phyloP scores from a whole-genome alignment of 306 rosid species.

The Vigna mungo region DNA sequence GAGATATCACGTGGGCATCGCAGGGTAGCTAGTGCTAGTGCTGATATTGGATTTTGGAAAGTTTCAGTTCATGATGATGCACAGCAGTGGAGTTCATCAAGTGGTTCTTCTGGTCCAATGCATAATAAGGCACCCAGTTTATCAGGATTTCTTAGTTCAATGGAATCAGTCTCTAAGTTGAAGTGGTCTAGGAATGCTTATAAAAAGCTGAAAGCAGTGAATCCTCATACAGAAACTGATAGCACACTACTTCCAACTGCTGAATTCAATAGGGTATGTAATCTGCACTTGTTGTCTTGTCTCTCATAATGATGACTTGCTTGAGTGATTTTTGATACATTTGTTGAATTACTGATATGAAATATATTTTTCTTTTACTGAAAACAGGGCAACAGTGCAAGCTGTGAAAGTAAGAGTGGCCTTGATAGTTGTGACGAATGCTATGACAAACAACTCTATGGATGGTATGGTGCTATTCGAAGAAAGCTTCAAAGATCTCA shows the following conservation, averaged over 20 bases:
- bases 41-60: conserved; percentile 84
- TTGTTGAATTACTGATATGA: conserved; percentile 30
- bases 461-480: conserved; percentile 90
- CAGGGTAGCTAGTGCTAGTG: conserved; percentile 89
- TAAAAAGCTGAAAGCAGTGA: conserved; percentile 71
- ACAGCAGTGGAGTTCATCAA: conserved; percentile 50
- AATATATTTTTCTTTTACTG: conserved; percentile 16
- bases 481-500: conserved; percentile 91
- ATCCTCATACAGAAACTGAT: conserved; percentile 57
- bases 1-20: conserved; percentile 69
- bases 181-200: conserved; percentile 82
- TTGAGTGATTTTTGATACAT: background rate
- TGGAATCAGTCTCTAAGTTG: conserved; percentile 70
- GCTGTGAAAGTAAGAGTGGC: conserved; percentile 78
- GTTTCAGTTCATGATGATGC: conserved; percentile 71
- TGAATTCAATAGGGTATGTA: conserved; percentile 71
- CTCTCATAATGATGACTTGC: conserved; percentile 25
- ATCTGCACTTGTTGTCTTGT: conserved; percentile 28
- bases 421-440: conserved; percentile 67
- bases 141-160: conserved; percentile 72
- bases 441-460: conserved; percentile 79
- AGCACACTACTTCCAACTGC: conserved; percentile 53
- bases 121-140: conserved; percentile 76
- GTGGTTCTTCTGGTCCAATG: conserved; percentile 55
- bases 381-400: conserved; percentile 58